Base-by-base conservation (phyloP, 2,329 filamentous ascomycete genomes). In the Metarhizium anisopliae region DNA sequence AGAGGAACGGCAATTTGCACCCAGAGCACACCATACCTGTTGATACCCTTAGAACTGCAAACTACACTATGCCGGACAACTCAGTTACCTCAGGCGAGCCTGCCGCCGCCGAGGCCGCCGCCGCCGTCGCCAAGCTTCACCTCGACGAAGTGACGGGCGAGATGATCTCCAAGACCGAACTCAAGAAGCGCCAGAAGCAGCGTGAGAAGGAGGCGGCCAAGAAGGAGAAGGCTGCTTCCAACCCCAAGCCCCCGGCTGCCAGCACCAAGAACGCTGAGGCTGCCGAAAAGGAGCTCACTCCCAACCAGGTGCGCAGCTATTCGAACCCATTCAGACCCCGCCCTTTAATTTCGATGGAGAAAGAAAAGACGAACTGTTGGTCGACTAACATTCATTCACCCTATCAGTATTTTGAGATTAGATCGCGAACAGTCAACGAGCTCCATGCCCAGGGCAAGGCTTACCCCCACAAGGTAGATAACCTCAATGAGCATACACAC, bases 151-250 rank as follows among this genome's bases (percentile, higher is more conserved):
- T 92, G 61, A 97, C 94, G 14, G 94, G 94, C 66, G 94, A 99
- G 77, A 85, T 74, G 72, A 70, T 87, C 59, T 92, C 88, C 76
- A 92, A 92, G 84, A 83, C 85, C 16, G 87, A 92, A 76, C 79
- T 97, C 72, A 99, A 99, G 90, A 93, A 90, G 78, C 86, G 93
- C 67, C 84, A 92, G 77, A 99, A 99, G 89, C 81, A 86, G 69
- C 86, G 93, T 63, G 84, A 93, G 72, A 85, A 83, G 73, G 91
- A 95, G 59, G 87, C 87, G 63, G 89, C 91, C 77, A 96, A 95
- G 86, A 85, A 85, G 64, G 85, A 90, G 76, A 93, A 90, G 80
- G 88, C 85, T 32, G 88, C 89, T 53, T 79, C 83, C 52, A 85
- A 90, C 72, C 79, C 87, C 79, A 60, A 84, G 87, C 60, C 90